Evolutionary conservation across 345 rosid species (phyloP), one percentile per base, ranked within the genome.

Genomic region (Mercurialis annua): DNA sequence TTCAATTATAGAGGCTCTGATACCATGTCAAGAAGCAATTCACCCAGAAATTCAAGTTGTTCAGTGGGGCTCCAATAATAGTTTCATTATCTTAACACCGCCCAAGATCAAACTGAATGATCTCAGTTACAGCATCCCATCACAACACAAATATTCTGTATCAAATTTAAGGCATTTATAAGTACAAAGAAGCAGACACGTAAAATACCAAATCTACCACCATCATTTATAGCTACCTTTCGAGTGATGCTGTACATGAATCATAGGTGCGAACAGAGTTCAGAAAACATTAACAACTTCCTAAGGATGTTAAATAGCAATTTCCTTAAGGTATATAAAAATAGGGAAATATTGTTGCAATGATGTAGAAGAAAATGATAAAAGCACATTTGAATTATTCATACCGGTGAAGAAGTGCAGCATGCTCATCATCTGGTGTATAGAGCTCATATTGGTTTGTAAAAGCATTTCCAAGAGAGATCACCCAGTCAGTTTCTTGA

Each of bases 361-460:
- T 12, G 40, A 31, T 34, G 14, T 47, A 47, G 56, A 18, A 16
- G 58, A 21, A 66, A 54, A 70, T 58, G 56, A 44, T 65, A 42
- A 68, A 33, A 59, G 23, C 6, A 71, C 27, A 53, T 73, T 40
- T 65, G 30, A 61, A 70, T 63, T 43, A 65, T 34, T 55, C 34
- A 65, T 84, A 93, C 98, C 92, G 83, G 54, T 93, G 98, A 73
- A 93, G 97, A 69, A 93, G 83, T 58, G 89, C 97, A 63, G 92
- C 73, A 81, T 90, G 98, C 77, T 90, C 98, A 76, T 93, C 92
- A 44, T 87, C 86, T 40, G 89, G 83, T 29, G 71, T 62, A 65
- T 90, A 93, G 61, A 87, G 92, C 67, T 51, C 84, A 73, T 93
- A 93, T 73, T 93, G 98, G 69, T 80, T 78, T 53, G 92, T 70